phyloP scores from a whole-genome alignment of 208 protist species.

The Porcisia deanei region DNA sequence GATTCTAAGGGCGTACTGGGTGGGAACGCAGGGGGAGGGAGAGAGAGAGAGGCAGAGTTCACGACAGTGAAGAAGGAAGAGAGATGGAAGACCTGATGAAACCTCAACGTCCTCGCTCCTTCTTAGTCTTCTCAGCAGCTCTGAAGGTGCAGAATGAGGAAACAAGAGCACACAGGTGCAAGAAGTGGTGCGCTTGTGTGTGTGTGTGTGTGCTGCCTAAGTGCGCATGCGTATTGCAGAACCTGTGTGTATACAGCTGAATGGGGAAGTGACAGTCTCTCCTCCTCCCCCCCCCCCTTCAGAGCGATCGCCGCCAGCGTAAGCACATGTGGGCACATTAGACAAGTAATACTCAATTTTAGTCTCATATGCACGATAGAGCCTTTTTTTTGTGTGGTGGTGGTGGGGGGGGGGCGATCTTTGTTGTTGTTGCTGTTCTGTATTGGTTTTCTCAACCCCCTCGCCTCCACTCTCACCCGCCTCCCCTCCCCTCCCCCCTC shows the following conservation, averaged over 20 bases:
- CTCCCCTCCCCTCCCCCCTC: no score
- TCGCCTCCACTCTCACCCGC: not conserved
- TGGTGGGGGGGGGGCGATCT: not conserved
- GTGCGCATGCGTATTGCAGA: not conserved
- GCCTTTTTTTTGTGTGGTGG: not conserved
- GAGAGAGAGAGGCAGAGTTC: no score
- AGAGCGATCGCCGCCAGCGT: not conserved
- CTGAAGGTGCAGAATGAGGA: not conserved
- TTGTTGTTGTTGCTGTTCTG: no score
- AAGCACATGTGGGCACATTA: not conserved
- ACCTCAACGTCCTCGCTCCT: no score
- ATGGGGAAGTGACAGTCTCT: not conserved
- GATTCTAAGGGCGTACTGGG: slow-evolving; percentile 1
- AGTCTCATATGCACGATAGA: not conserved
- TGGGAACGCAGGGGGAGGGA: not conserved
- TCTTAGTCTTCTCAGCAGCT: not conserved
- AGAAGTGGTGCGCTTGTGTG: not conserved
- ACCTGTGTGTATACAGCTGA: not conserved
- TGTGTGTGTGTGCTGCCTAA: not conserved
- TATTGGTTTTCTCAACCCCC: not conserved
- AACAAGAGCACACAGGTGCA: not conserved
- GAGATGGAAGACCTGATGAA: no score
- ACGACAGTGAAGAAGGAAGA: no score
- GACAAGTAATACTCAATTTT: not conserved
- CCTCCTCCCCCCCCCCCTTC: not conserved